These are phyloP conservation scores for Kockovaella imperatae DNA, from an alignment of 768 basidiomycete species.

Conservation along the genomic window DNA sequence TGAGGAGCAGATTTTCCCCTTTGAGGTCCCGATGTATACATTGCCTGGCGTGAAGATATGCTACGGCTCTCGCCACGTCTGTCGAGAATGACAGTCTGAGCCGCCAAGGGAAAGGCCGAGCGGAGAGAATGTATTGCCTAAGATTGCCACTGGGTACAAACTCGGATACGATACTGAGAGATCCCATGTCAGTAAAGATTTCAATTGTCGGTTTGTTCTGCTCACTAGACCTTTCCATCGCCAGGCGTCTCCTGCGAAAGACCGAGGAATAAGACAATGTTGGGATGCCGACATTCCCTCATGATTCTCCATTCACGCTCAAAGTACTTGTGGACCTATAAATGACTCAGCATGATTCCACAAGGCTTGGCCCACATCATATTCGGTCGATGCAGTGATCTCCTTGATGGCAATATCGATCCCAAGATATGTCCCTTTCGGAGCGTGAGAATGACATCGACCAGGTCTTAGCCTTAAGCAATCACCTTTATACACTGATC, in stretches of 20 bases:
- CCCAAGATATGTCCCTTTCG: conserved; percentile 74
- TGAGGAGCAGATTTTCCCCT: conserved; percentile 94
- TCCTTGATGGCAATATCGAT: conserved; percentile 96
- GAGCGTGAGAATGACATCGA: background rate
- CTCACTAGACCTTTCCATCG: conserved; percentile 39
- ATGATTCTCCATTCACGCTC: conserved; percentile 97
- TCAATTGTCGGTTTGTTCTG: background rate
- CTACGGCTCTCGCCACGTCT: conserved; percentile 88
- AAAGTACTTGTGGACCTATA: conserved; percentile 70
- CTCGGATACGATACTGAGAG: conserved; percentile 84
- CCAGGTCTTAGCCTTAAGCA: background rate
- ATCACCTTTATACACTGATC: conserved; percentile 41
- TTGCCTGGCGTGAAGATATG: conserved; percentile 87
- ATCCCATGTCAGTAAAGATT: too few relatives aligned
- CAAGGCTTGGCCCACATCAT: conserved; percentile 53
- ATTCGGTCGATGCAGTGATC: conserved; percentile 80
- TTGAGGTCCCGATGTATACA: conserved; percentile 69
- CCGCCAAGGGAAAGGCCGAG: conserved; percentile 75
- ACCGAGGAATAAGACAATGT: conserved; percentile 88
- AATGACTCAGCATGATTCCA: background rate
- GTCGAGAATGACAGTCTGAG: conserved; percentile 89
- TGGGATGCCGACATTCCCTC: conserved; percentile 83
- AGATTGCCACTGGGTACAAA: conserved; percentile 71
- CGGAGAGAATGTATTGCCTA: conserved; percentile 77
- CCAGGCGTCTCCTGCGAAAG: conserved; percentile 33